A percentile compares a stretch with the other conserved stretches of the same genome.
These are phyloP conservation scores for Wickerhamiella cacticola DNA, from an alignment of 805 yeast species.

Conservation along the genomic window DNA sequence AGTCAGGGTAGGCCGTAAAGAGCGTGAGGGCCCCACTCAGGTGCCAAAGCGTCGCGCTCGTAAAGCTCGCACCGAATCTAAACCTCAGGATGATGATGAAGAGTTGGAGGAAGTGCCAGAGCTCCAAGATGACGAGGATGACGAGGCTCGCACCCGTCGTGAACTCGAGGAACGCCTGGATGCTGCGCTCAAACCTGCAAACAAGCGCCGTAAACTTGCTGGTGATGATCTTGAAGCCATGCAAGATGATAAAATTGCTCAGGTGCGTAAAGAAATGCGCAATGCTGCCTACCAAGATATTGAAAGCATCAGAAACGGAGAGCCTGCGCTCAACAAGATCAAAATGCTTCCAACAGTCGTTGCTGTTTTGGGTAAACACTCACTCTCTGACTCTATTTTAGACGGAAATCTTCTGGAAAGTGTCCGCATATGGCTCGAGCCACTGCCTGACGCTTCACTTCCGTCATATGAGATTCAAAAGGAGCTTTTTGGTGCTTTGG, in stretches of 20 bases:
- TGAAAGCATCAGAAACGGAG: conserved; percentile 45
- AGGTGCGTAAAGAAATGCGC: conserved; percentile 79
- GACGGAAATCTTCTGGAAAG: conserved; percentile 91
- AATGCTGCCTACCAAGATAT: conserved; percentile 45
- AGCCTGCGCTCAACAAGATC: conserved; percentile 65
- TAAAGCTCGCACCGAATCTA: conserved; percentile 13
- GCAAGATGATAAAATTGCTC: conserved; percentile 82
- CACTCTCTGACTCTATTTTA: conserved; percentile 78
- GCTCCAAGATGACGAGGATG: conserved; percentile 19
- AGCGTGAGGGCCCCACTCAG: conserved; percentile 10
- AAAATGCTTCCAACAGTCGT: conserved; percentile 69
- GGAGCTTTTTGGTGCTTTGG: conserved; percentile 62
- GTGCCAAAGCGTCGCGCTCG: conserved; percentile 15
- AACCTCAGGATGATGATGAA: conserved; percentile 16
- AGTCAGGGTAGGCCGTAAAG: conserved; percentile 24
- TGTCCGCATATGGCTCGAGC: conserved; percentile 94
- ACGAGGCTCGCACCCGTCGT: conserved; percentile 44
- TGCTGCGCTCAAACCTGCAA: conserved; percentile 54
- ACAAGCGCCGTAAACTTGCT: conserved; percentile 53
- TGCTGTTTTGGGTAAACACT: conserved; percentile 63
- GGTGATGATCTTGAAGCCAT: conserved; percentile 91
- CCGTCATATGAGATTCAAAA: conserved; percentile 97
- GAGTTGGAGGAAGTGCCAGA: conserved; percentile 14
- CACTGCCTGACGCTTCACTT: conserved; percentile 91
- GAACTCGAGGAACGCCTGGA: conserved; percentile 73